phyloP scores from a whole-genome alignment of 257 asterid genomes.

The Solanum pinnatisectum region DNA sequence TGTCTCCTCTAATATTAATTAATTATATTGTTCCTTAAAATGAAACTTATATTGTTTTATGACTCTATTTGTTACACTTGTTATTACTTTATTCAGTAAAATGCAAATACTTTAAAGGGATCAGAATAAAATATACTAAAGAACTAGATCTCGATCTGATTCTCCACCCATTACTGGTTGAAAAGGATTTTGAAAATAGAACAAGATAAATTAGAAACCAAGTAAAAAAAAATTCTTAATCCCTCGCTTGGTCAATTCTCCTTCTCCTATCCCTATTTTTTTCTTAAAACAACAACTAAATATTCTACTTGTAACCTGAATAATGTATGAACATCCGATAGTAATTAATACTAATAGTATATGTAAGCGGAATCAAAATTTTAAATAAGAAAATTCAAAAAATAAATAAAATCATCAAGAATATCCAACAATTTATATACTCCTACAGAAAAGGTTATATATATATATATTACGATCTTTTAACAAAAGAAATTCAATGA shows the following conservation, averaged over 20 bases:
- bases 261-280: no score
- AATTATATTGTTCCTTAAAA: neutral
- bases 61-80: neutral
- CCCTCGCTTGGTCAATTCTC: no score
- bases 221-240: no score
- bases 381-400: neutral
- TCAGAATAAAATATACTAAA: neutral
- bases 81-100: neutral
- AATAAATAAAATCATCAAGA: neutral
- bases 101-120: neutral
- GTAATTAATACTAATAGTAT: neutral
- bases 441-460: no score
- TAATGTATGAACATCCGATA: neutral
- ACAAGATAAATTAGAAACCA: neutral
- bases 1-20: neutral
- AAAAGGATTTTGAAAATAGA: neutral
- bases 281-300: neutral
- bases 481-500: no score
- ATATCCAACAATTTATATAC: no score
- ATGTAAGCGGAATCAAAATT: neutral
- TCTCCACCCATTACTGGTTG: neutral
- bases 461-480: no score
- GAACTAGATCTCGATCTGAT: neutral
- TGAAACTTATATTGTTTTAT: neutral
- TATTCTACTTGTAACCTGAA: neutral